Conservation (phyloP, 495 filamentous ascomycete species). For the Neurospora sp. region DNA sequence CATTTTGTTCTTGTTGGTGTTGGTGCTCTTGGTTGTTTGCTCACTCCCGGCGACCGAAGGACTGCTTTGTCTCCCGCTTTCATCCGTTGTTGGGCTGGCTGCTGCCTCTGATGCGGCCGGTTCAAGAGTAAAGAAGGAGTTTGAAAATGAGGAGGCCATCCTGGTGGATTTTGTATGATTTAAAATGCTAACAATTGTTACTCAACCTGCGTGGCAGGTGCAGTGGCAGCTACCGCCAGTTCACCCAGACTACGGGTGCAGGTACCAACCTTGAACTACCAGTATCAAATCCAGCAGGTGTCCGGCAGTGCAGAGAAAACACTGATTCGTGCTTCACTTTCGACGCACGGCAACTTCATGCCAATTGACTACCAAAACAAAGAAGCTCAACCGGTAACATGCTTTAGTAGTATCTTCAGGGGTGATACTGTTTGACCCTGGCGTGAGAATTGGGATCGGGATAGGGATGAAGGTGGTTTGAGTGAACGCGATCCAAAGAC, state of each 20-base stretch:
- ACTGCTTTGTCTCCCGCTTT: not conserved
- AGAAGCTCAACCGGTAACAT: not conserved
- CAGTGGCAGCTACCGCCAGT: not conserved
- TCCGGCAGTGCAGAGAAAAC: not conserved
- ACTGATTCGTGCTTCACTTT: not conserved
- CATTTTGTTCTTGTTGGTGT: not conserved
- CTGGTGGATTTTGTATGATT: not conserved
- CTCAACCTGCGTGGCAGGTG: not conserved
- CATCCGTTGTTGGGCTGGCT: not conserved
- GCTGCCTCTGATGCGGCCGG: not conserved
- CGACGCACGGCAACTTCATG: not conserved
- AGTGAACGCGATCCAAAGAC: not conserved
- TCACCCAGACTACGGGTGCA: not conserved
- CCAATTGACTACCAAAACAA: not conserved
- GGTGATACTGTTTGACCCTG: not conserved
- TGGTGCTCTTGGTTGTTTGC: not conserved
- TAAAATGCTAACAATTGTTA: not conserved
- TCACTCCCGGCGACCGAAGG: not conserved
- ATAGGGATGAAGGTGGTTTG: not conserved
- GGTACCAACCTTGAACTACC: not conserved
- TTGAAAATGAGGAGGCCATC: slow-evolving; percentile 22
- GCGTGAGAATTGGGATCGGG: not conserved
- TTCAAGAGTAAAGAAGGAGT: slow-evolving; percentile 17
- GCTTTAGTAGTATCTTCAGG: not conserved
- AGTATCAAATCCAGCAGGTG: not conserved